These are phyloP conservation scores for Fusarium sp. DNA, from an alignment of 2,329 filamentous ascomycete species.

Conservation along the genomic window DNA sequence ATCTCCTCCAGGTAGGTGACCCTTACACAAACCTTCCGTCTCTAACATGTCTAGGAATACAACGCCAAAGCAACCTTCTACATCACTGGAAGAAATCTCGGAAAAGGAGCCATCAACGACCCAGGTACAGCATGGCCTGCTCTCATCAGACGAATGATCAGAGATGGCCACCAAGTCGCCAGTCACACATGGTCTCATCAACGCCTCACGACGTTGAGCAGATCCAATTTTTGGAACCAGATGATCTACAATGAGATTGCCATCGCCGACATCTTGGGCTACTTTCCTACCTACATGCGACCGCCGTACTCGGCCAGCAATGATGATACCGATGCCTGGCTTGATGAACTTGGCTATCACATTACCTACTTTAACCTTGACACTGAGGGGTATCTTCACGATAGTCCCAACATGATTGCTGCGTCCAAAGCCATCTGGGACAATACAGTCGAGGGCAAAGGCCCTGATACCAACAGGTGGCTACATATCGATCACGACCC, in stretches of 20 bases:
- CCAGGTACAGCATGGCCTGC: conserved; percentile 49
- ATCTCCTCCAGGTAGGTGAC: conserved; percentile 47
- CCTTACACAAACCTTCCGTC: rapidly evolving
- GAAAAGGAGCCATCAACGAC: conserved; percentile 58
- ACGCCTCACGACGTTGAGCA: conserved; percentile 53
- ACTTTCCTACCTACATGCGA: conserved; percentile 58
- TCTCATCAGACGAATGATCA: conserved; percentile 59
- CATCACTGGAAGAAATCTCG: conserved; percentile 51
- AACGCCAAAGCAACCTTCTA: conserved; percentile 55
- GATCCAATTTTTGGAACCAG: conserved; percentile 51
- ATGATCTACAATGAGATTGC: conserved; percentile 59
- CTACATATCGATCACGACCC: conserved; percentile 67
- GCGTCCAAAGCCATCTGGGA: conserved; percentile 57
- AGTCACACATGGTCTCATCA: conserved; percentile 64
- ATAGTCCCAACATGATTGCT: conserved; percentile 60
- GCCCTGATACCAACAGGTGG: conserved; percentile 50
- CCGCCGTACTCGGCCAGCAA: conserved; percentile 62
- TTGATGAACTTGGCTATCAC: conserved; percentile 65
- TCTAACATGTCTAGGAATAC: conserved; percentile 42
- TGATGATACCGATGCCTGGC: conserved; percentile 51
- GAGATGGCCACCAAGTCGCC: conserved; percentile 70
- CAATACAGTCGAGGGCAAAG: conserved; percentile 49
- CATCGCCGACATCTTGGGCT: conserved; percentile 54
- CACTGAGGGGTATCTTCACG: conserved; percentile 70
- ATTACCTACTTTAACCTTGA: conserved; percentile 71